Percentiles rank a stretch among this genome's conserved stretches.
Conservation (phyloP, 2,329 filamentous ascomycete species). For the Amylocarpus encephaloides region DNA sequence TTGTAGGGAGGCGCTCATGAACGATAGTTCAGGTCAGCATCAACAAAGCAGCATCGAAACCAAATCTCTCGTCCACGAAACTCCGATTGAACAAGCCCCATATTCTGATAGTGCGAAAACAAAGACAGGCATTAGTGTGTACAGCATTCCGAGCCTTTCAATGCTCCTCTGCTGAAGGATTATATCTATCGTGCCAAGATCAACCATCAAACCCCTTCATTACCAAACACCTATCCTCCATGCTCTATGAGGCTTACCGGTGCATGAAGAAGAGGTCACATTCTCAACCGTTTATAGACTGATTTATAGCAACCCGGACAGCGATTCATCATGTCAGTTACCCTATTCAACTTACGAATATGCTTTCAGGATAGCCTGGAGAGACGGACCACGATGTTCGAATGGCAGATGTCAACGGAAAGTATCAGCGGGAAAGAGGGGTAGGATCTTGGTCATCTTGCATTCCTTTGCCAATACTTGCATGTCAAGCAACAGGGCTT, state of each 20-base stretch:
- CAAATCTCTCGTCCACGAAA: slow-evolving; percentile 12
- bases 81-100: not conserved
- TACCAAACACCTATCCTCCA: slow-evolving; percentile 58
- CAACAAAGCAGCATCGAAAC: slow-evolving; percentile 24
- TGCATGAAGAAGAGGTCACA: slow-evolving; percentile 54
- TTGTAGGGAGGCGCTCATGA: slow-evolving; percentile 17
- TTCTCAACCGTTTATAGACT: slow-evolving; percentile 28
- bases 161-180: slow-evolving; percentile 43
- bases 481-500: too few relatives aligned
- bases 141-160: slow-evolving; percentile 38
- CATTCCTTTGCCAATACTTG: too few relatives aligned
- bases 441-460: too few relatives aligned
- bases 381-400: too few relatives aligned
- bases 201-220: slow-evolving; percentile 40
- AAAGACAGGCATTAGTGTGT: slow-evolving; percentile 43
- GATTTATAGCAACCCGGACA: too few relatives aligned
- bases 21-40: slow-evolving; percentile 27
- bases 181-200: slow-evolving; percentile 45
- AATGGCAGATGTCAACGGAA: too few relatives aligned
- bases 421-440: too few relatives aligned
- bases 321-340: too few relatives aligned
- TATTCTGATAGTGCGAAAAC: slow-evolving; percentile 8
- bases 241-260: slow-evolving; percentile 43
- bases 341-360: too few relatives aligned
- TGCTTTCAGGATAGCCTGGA: too few relatives aligned